phyloP scores from a whole-genome alignment of 495 filamentous ascomycete genomes.

The Pseudomonodictys pantanalensis region DNA sequence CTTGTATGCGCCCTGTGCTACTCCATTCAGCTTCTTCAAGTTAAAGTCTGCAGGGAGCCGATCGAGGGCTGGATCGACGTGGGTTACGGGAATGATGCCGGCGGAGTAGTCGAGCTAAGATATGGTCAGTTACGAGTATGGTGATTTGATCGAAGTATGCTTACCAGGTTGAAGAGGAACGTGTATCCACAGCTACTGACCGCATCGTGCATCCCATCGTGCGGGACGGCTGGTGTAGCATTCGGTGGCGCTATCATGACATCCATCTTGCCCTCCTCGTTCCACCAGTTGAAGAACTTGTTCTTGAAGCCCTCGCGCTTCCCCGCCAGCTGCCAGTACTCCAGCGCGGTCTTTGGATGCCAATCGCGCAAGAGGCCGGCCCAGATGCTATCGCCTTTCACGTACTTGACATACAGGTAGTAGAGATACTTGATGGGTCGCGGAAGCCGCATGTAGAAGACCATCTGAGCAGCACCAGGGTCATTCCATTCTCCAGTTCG shows the following conservation, averaged over 20 bases:
- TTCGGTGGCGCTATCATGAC: slow-evolving; percentile 83
- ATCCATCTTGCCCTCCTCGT: slow-evolving; percentile 59
- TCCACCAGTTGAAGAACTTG: slow-evolving; percentile 82
- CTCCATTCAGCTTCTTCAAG: slow-evolving; percentile 66
- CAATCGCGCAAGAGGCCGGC: slow-evolving; percentile 72
- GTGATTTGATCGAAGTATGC: slow-evolving; percentile 2
- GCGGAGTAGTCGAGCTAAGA: slow-evolving; percentile 75
- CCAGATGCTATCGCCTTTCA: slow-evolving; percentile 71
- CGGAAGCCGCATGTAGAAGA: slow-evolving; percentile 68
- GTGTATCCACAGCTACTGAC: slow-evolving; percentile 92
- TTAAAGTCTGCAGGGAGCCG: slow-evolving; percentile 56
- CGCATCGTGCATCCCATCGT: slow-evolving; percentile 80
- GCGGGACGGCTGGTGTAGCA: slow-evolving; percentile 85
- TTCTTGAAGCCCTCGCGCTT: slow-evolving; percentile 73
- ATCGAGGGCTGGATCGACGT: slow-evolving; percentile 71
- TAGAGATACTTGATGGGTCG: slow-evolving; percentile 78
- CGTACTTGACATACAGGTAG: slow-evolving; percentile 82
- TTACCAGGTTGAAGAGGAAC: slow-evolving; percentile 86
- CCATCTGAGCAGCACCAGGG: slow-evolving; percentile 70
- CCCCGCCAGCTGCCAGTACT: slow-evolving; percentile 78
- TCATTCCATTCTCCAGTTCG: slow-evolving; percentile 78
- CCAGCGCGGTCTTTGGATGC: slow-evolving; percentile 63
- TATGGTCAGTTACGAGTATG: neutral
- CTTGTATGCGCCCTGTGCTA: slow-evolving; percentile 80
- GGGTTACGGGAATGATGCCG: slow-evolving; percentile 82